Conservation (phyloP, 164 flowering plant genomes). For the Piper betle region DNA sequence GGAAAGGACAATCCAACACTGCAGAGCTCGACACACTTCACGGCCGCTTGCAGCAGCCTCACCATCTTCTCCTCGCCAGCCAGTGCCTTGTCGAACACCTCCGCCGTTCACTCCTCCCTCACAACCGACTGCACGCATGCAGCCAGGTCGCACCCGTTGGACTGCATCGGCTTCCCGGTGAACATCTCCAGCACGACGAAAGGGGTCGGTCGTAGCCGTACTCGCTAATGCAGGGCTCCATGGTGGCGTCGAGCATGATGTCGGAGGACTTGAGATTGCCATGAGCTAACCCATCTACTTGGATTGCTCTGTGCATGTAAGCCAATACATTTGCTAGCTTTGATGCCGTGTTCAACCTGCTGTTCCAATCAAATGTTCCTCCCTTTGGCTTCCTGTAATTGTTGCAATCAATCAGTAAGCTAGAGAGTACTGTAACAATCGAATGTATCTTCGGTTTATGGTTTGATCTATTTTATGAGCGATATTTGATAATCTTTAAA, state of each 20-base stretch:
- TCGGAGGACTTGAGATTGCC: slow-evolving; percentile 65
- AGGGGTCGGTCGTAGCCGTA: slow-evolving; percentile 30
- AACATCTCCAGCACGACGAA: slow-evolving; percentile 58
- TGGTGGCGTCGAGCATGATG: slow-evolving; percentile 33
- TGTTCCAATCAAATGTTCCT: slow-evolving; percentile 41
- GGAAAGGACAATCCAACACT: no score
- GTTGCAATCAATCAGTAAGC: not conserved
- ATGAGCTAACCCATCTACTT: slow-evolving; percentile 33
- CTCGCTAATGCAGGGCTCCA: slow-evolving; percentile 50
- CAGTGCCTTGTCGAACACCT: slow-evolving; percentile 45
- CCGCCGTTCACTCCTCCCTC: slow-evolving; percentile 60
- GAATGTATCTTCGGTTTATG: no score
- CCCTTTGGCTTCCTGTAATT: slow-evolving; percentile 30
- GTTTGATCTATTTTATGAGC: no score
- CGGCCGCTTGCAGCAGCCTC: slow-evolving; percentile 45
- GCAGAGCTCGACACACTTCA: slow-evolving; percentile 41
- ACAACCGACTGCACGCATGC: slow-evolving; percentile 55
- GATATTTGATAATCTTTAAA: not conserved
- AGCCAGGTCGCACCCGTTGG: slow-evolving; percentile 40
- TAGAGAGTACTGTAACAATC: no score
- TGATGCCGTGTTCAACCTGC: slow-evolving; percentile 40
- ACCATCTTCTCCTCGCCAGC: slow-evolving; percentile 48
- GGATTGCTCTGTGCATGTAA: slow-evolving; percentile 37
- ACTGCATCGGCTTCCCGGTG: slow-evolving; percentile 45
- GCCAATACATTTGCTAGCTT: slow-evolving; percentile 34